Evolutionary conservation across 495 filamentous ascomycete species (phyloP).

Genomic region (Penicillium maclennaniae): DNA sequence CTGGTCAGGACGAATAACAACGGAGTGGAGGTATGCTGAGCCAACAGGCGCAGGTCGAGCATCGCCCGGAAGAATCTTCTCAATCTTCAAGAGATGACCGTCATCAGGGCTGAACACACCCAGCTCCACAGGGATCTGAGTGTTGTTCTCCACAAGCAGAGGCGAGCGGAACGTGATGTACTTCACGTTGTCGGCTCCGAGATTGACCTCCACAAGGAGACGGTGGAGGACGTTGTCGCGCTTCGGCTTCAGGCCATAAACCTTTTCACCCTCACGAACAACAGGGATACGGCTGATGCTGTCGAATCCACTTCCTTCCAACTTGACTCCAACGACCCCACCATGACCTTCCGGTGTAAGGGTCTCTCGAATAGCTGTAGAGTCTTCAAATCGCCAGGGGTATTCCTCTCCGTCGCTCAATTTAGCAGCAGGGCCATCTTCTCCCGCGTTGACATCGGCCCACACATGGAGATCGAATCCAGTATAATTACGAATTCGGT

Average conservation of each 20-base stretch:
- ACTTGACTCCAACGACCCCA: conserved; percentile 72
- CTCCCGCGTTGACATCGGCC: conserved; percentile 63
- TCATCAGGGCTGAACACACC: conserved; percentile 89
- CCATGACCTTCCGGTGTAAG: conserved; percentile 75
- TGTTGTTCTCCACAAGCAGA: conserved; percentile 94
- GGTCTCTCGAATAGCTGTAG: conserved; percentile 88
- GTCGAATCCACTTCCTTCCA: conserved; percentile 93
- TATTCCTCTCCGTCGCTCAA: conserved; percentile 84
- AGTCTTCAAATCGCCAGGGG: conserved; percentile 95
- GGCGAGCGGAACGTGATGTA: conserved; percentile 96
- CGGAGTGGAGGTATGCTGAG: conserved; percentile 81
- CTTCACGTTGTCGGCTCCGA: conserved; percentile 91
- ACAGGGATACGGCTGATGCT: conserved; percentile 82
- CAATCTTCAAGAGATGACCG: conserved; percentile 91
- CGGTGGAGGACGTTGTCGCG: conserved; percentile 83
- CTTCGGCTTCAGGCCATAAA: conserved; percentile 80
- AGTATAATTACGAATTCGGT: conserved; percentile 90
- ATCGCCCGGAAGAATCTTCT: conserved; percentile 93
- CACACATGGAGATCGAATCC: conserved; percentile 85
- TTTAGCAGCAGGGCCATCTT: conserved; percentile 67
- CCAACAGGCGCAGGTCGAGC: conserved; percentile 88
- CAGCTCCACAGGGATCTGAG: conserved; percentile 91
- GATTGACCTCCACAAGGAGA: conserved; percentile 84
- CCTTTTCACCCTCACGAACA: conserved; percentile 84
- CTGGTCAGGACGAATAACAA: conserved; percentile 90